These are phyloP conservation scores for Fraxinus excelsior DNA, from an alignment of 257 asterid species.

Conservation along the genomic window DNA sequence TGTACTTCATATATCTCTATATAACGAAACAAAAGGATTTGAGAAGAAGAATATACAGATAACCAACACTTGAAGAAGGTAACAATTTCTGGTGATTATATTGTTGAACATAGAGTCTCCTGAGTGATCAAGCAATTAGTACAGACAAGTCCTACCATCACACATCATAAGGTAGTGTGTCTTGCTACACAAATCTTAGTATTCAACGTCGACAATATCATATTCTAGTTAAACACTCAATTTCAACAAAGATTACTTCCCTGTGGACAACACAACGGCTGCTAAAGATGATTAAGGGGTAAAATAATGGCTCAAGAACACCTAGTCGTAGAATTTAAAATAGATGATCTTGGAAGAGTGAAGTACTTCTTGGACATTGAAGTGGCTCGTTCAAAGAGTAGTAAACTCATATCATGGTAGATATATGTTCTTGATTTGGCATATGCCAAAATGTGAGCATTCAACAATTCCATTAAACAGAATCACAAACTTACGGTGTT, in stretches of 20 bases:
- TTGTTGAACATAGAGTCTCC: background rate
- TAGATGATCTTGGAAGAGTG: background rate
- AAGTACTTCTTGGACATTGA: background rate
- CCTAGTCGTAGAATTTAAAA: background rate
- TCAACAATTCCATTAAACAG: background rate
- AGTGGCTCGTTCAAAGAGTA: background rate
- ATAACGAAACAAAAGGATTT: background rate
- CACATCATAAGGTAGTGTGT: slow-evolving; percentile 14
- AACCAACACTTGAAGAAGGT: slow-evolving; percentile 3
- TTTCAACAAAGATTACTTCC: background rate
- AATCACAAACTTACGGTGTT: background rate
- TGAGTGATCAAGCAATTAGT: background rate
- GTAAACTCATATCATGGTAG: background rate
- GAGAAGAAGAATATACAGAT: background rate
- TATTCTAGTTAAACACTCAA: background rate
- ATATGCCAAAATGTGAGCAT: background rate
- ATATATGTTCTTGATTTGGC: background rate
- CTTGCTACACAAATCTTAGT: no score
- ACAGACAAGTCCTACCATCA: background rate
- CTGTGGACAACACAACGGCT: background rate
- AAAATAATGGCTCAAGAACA: background rate
- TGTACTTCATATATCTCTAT: background rate
- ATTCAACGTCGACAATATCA: background rate
- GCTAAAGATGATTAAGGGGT: background rate
- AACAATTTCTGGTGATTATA: slow-evolving; percentile 1